Evolutionary conservation across 495 filamentous ascomycete genomes (phyloP), one percentile per base, ranked within the genome.

Genomic region (Podospora fimiseda): DNA sequence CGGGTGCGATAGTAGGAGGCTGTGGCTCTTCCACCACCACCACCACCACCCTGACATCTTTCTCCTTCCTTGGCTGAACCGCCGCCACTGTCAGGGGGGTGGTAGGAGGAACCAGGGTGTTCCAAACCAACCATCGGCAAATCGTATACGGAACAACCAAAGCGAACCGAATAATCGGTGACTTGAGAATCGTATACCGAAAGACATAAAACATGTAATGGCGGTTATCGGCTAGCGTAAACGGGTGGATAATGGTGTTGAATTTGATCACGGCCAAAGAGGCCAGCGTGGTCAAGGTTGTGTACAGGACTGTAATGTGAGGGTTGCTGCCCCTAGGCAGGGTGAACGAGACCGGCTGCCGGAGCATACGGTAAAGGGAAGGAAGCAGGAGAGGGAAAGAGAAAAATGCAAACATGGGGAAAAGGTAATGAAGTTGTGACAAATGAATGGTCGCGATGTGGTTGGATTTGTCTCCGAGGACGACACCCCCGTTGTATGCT

Each of bases 181-280:
- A 81, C 19, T 73, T 72, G 2, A 80, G 75, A 48, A 94, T 82
- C 9, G 90, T 84, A 56, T 94, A 80, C 0, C 89, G 86, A 73
- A 98, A 97, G 52, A 93, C 75, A 68, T 98, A 98, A 71, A 98
- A 98, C 51, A 93, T 81, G 72, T 95, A 98, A 65, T 97, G 94
- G 2, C 93, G 77, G 70, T 98, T 98, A 65, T 98, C 93, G 23
- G 93, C 93, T 2, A 97, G 79, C 1, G 92, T 95, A 60, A 96
- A 98, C 1, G 93, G 93, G 65, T 98, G 93, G 48, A 98, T 81
- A 52, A 94, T 83, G 37, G 93, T 97, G 74, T 96, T 97, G 76
- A 74, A 85, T 55, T 83, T 78, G 20, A 94, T 80, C 9, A 86
- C 74, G 19, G 47, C 58, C 6, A 58, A 14, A 3, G 72, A 69